Conservation (phyloP, 2,329 filamentous ascomycete genomes). For the Arthrobotrys conoides region DNA sequence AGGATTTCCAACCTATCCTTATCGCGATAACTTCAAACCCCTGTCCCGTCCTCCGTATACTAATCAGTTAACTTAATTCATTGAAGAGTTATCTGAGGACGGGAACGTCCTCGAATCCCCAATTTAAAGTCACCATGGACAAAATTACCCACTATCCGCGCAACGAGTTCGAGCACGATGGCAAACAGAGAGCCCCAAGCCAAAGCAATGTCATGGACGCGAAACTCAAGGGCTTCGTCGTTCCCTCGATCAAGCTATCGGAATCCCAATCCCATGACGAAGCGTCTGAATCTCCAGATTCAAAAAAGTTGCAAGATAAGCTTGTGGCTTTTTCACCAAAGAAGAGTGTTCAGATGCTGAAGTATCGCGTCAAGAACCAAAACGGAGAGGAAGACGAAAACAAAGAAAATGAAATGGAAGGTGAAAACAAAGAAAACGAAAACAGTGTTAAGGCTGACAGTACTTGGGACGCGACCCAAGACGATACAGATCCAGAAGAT, state of each 20-base stretch:
- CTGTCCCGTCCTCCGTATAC: not conserved
- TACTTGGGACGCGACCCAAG: not conserved
- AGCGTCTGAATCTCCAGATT: too few species aligned
- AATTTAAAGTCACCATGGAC: not conserved
- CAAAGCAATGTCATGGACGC: not conserved
- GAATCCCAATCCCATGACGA: not conserved
- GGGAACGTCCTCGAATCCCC: constrained; percentile 10
- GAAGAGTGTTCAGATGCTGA: constrained; percentile 1
- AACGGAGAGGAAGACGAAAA: not conserved
- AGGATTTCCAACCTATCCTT: not conserved
- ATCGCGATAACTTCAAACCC: constrained; percentile 1
- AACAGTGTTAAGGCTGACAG: too few species aligned
- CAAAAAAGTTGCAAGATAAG: not conserved
- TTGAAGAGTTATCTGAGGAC: constrained; percentile 7
- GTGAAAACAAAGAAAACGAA: not conserved
- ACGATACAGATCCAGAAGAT: not conserved
- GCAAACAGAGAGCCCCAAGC: not conserved
- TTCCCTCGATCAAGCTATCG: not conserved
- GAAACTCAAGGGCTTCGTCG: not conserved
- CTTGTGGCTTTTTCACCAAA: not conserved
- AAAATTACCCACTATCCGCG: constrained; percentile 3
- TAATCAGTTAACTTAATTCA: not conserved
- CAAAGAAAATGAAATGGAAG: not conserved
- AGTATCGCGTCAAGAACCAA: constrained; percentile 7
- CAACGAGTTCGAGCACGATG: not conserved